A percentile compares a stretch with the other conserved stretches of the same genome.
Conservation (phyloP, 345 rosid genomes). For the Eucalyptus guilfoylei region DNA sequence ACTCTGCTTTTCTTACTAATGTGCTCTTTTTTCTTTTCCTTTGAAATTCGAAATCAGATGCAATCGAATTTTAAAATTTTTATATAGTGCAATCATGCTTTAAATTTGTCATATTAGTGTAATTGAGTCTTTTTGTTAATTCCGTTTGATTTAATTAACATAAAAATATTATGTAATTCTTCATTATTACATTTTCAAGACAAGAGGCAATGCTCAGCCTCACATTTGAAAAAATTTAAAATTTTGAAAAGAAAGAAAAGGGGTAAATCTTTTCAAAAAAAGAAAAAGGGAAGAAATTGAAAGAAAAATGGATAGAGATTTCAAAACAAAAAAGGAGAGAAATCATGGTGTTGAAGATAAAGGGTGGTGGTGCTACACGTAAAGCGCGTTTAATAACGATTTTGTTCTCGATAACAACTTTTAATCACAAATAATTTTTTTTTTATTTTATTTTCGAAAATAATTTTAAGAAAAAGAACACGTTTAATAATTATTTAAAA, state of each 20-base stretch:
- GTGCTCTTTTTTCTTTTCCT: background rate
- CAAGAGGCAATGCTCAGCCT: background rate
- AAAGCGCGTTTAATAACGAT: too few relatives aligned
- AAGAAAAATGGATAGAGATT: background rate
- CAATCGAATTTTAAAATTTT: background rate
- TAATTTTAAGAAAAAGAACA: too few relatives aligned
- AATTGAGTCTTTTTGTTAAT: background rate
- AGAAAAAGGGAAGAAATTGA: background rate
- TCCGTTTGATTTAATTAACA: accelerated
- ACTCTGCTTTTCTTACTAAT: background rate
- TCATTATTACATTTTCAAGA: background rate
- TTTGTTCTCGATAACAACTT: too few relatives aligned
- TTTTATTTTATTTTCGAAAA: too few relatives aligned
- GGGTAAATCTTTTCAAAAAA: background rate
- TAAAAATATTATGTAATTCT: background rate
- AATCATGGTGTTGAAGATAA: background rate
- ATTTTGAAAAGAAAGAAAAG: background rate
- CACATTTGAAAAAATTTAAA: background rate
- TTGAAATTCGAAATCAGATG: too few relatives aligned
- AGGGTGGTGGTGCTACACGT: background rate
- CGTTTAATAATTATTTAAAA: too few relatives aligned
- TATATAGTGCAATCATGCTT: background rate
- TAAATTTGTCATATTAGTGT: background rate
- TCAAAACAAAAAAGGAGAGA: background rate
- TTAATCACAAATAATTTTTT: too few relatives aligned